Base-by-base conservation (phyloP, 2,329 filamentous ascomycete genomes). In the Metarhizium rileyi region DNA sequence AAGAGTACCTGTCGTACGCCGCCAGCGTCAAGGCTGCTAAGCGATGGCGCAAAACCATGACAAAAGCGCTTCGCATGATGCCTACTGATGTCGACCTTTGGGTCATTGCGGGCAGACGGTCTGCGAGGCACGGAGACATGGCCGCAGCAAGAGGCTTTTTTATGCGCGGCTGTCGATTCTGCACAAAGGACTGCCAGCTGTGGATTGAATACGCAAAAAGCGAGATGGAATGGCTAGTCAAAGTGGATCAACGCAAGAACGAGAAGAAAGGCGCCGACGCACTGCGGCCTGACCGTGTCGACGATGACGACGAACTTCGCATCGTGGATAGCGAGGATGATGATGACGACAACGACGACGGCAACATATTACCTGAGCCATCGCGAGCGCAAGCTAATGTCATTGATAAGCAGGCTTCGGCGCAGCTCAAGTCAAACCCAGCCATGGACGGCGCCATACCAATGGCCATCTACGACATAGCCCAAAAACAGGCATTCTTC, bases 391-490 rank as follows among this genome's bases (percentile, higher is more conserved):
- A 70, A 40, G 61, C 61, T 51, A 68, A 66, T 55, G 75, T 75
- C 38, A 71, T 77, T 45, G 66, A 73, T 55, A 68, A 74, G 50
- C 66, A 73, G 49, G 67, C 69, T 1, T 65, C 68, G 4, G 61
- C 68, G 56, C 71, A 73, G 48, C 70, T 95, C 55, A 74, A 85
- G 60, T 81, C 80, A 50, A 91, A 90, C 44, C 90, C 91, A 4
- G 89, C 89, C 9, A 75, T 96, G 55, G 87, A 86, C 52, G 93
- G 93, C n/a, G 93, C 89, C 16, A 95, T 98, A 57, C 90, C 93
- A 2, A 78, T 90, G 50, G 90, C 91, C 36, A 87, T 98, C 44
- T 96, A 95, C 61, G 89, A 95, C 60, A 81, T 88, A 22, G 84
- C 90, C 5, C 82, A 83, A 70, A 88, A 86, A 64, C 84, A 95